Evolutionary conservation across 768 basidiomycete species (phyloP), one percentile per base, ranked within the genome.

Genomic region (Cyathus striatus): DNA sequence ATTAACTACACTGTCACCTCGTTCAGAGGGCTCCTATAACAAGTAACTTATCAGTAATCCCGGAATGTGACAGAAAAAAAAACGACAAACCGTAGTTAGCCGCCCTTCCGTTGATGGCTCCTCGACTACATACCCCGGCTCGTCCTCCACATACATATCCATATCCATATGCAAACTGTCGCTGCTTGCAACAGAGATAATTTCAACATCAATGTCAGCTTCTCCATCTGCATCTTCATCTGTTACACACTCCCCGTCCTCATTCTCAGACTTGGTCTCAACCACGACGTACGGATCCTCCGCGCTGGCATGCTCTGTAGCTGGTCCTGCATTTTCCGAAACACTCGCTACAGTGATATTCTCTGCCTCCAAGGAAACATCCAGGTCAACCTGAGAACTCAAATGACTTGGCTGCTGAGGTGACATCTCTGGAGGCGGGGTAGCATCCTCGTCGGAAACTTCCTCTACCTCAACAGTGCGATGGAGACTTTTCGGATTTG

Each of bases 41-140:
- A 14, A 24, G 16, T 41, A 45, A 45, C 27, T 42, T 14, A 32
- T 12, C 10, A 32, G 12, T n/a, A 13, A 32, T 41, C 22, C 27
- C 14, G 6, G 32, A 14, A 7, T 16, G 27, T 13, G 12, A n/a
- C 27, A 9, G 16, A 23, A 27, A 18, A 20, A 37, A 9, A 13
- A 9, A 45, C 32, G 17, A 52, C 62, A 37, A 46, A 70, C 69
- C 60, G 53, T 60, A 10, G 58, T 63, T 14, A 45, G 40, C 18
- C 60, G 49, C 12, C 53, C 62, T 33, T 68, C 63, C 1, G 54
- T 57, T 23, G 49, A 30, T 6, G 57, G 48, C 50, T 67, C 70
- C 44, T 68, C 66, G 9, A 68, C 55, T 32, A 47, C 42, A 45
- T 61, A 60, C 36, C 36, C 38, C n/a, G 44, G 34, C 17, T 47